Conservation (phyloP, 495 filamentous ascomycete species). For the Amniculicola lignicola region DNA sequence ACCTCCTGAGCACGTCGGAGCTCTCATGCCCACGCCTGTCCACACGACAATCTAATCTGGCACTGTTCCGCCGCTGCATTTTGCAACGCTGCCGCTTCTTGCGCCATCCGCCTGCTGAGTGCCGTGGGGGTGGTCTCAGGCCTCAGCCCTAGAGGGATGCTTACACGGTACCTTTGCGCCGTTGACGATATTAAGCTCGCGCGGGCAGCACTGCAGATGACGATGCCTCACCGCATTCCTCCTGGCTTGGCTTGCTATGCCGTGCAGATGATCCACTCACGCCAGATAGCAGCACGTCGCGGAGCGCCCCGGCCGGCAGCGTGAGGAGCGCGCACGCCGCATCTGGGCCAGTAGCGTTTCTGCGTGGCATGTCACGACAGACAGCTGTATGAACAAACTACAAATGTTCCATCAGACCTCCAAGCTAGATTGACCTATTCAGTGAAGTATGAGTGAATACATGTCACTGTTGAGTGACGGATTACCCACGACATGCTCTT, state of each 20-base stretch:
- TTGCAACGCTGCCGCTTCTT: constrained; percentile 27
- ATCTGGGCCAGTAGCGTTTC: no score
- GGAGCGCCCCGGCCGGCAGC: no score
- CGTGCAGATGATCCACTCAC: neutral
- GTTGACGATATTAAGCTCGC: constrained; percentile 7
- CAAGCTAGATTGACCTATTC: no score
- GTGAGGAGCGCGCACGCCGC: no score
- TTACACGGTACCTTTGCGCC: neutral
- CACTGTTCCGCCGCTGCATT: neutral
- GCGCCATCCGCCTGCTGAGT: constrained; percentile 20
- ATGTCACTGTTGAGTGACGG: no score
- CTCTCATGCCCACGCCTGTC: no score
- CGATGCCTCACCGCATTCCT: constrained; percentile 10
- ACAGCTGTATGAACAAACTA: no score
- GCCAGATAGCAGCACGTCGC: neutral
- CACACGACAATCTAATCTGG: no score
- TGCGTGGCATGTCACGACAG: no score
- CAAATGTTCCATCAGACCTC: no score
- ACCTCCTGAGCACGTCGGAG: neutral
- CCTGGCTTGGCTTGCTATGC: constrained; percentile 5
- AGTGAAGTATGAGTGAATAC: no score
- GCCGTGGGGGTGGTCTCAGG: constrained; percentile 10
- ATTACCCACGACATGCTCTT: no score
- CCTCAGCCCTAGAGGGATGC: neutral
- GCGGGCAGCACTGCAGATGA: constrained; percentile 17